Conservation (phyloP, 768 basidiomycete genomes). For the Tricholoma hemisulphureum region DNA sequence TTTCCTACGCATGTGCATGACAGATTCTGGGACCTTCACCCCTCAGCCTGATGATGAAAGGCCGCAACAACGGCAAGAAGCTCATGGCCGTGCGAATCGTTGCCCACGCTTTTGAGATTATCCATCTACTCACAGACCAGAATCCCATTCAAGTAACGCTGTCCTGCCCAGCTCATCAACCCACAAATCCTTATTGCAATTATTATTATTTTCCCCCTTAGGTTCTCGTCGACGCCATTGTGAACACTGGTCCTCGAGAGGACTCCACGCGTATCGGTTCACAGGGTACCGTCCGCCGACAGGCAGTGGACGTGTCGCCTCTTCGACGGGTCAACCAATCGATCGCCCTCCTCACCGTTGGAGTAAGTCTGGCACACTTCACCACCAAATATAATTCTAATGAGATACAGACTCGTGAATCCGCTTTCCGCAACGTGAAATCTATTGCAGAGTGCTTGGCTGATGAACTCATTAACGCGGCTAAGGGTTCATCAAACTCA, state of each 20-base stretch:
- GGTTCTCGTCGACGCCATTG: conserved; percentile 97
- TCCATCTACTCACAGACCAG: conserved; percentile 99
- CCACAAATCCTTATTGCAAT: conserved; percentile 5
- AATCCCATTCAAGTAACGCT: conserved; percentile 95
- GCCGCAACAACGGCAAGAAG: conserved; percentile 99
- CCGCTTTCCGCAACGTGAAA: conserved; percentile 99
- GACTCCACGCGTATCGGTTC: conserved; percentile 99
- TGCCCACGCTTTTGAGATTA: conserved; percentile 98
- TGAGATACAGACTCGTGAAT: conserved; percentile 84
- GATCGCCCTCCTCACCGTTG: conserved; percentile 89
- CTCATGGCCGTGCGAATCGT: conserved; percentile 98
- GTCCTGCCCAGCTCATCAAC: not conserved
- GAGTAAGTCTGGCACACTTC: conserved; percentile 60
- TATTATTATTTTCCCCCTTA: conserved; percentile 27
- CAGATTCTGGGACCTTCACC: not conserved
- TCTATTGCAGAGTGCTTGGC: conserved; percentile 98
- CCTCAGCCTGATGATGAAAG: conserved; percentile 98
- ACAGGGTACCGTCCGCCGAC: conserved; percentile 98
- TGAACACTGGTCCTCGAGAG: conserved; percentile 99
- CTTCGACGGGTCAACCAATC: conserved; percentile 98
- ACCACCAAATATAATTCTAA: conserved; percentile 1
- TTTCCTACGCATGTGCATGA: not conserved
- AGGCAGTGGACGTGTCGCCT: conserved; percentile 99
- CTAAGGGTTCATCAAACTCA: conserved; percentile 99
- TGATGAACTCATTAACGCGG: conserved; percentile 99